Evolutionary conservation across 75 land plant species (phyloP).

Genomic region (Selaginella tamariscina): DNA sequence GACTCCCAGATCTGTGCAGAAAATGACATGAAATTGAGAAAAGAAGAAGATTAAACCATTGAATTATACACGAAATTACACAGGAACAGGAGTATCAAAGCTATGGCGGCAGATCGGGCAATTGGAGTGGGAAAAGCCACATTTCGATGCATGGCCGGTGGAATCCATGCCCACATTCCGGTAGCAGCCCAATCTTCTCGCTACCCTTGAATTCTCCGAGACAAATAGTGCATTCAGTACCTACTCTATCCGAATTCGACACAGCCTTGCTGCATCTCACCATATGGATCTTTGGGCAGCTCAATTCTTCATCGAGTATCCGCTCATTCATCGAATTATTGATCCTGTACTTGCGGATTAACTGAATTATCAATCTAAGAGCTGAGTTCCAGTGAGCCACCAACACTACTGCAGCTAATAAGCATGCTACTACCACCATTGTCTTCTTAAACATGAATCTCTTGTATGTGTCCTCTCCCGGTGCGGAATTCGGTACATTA

Average conservation of each 20-base stretch:
- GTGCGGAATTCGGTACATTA: no score
- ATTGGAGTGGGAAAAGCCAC: slow-evolving; percentile 12
- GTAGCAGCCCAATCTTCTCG: slow-evolving; percentile 2
- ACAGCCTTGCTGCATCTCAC: background rate
- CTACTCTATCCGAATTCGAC: background rate
- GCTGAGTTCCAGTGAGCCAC: background rate
- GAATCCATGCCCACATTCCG: slow-evolving; percentile 8
- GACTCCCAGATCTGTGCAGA: no score
- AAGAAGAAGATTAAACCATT: no score
- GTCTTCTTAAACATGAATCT: background rate
- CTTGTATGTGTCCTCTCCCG: no score
- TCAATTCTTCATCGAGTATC: background rate
- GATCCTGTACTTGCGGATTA: background rate
- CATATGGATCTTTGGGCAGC: background rate
- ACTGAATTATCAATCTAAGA: background rate
- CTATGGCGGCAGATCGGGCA: slow-evolving; percentile 9
- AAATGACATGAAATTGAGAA: no score
- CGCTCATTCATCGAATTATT: background rate
- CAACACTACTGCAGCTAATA: background rate
- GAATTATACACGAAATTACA: no score
- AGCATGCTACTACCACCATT: background rate
- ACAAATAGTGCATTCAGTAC: slow-evolving; percentile 1
- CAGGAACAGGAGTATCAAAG: no score
- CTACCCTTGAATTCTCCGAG: background rate
- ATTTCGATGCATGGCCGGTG: slow-evolving; percentile 6